Percentiles rank a stretch among this genome's conserved stretches.
Conservation (phyloP, 441 rosid species). For the Gossypium aridum region DNA sequence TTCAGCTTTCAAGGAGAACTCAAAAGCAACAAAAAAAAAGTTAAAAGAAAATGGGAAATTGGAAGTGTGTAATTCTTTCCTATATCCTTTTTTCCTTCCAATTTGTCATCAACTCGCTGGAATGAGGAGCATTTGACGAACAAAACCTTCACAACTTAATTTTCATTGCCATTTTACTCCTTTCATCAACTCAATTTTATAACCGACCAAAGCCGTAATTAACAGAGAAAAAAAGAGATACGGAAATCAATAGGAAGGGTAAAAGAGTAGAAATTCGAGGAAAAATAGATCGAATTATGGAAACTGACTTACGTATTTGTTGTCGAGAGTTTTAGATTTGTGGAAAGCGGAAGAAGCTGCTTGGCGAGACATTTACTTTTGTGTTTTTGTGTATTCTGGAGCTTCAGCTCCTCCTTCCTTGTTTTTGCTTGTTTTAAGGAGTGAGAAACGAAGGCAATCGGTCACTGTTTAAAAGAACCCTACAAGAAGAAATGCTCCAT, state of each 20-base stretch:
- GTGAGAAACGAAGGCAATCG: not conserved
- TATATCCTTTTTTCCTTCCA: not conserved
- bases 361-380: conserved; percentile 62
- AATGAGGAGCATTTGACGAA: not conserved
- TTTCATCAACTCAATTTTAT: not conserved
- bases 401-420: not conserved
- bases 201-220: not conserved
- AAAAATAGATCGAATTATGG: not conserved
- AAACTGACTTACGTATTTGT: conserved; percentile 73
- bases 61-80: not conserved
- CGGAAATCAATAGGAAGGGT: no score
- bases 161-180: not conserved
- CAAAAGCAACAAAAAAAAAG: not conserved
- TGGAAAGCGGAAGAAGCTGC: conserved; percentile 62
- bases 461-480: not conserved
- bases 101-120: not conserved
- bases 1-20: not conserved
- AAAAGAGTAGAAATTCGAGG: no score
- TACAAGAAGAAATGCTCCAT: conserved; percentile 7
- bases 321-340: conserved; percentile 95
- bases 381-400: no score
- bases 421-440: not conserved
- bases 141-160: not conserved
- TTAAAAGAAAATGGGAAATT: not conserved
- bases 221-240: not conserved